Evolutionary conservation across 306 rosid species (phyloP), one percentile per base, ranked within the genome.

Genomic region (Sesbania bispinosa): DNA sequence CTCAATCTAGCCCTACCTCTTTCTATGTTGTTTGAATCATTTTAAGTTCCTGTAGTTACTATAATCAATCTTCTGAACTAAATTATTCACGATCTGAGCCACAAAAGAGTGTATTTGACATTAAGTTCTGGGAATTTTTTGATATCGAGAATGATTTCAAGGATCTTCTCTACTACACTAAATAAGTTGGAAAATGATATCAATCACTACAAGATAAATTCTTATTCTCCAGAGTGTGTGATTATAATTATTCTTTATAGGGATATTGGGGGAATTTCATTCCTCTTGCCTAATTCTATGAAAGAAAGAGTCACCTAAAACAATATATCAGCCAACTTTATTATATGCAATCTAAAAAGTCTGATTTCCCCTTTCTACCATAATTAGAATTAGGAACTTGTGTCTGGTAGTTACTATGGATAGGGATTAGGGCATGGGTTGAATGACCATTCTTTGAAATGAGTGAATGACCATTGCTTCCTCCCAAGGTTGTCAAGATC

Each of bases 21-120:
- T 61, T 48, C 71, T 36, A 14, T 48, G 19, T 4, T 24, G 24
- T 60, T 32, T 72, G 50, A 60, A 46, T 60, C 32, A n/a, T 61
- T 61, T 47, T n/a, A 73, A 19, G 52, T 61, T 61, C 32, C 48
- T 11, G 35, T 71, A 14, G 57, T 72, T 61, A 51, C 70, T 35
- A 38, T 62, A 61, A 33, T 35, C 24, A 73, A 36, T 47, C 21
- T 23, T 7, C 4, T 23, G 60, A 36, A 23, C 20, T 3, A 33
- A 51, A n/a, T n/a, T n/a, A n/a, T n/a, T 38, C 45, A 26, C 45
- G 52, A 36, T 36, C 30, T 27, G 24, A 74, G 51, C 46, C 47
- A 16, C 57, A 16, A 48, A 62, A 51, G 55, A 16, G 16, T 51
- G 6, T 39, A 38, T 16, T 55, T 26, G 51, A 11, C 52, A 52